Conservation (phyloP, 176 grass and related monocot genomes). For the Miscanthus lutarioriparius region DNA sequence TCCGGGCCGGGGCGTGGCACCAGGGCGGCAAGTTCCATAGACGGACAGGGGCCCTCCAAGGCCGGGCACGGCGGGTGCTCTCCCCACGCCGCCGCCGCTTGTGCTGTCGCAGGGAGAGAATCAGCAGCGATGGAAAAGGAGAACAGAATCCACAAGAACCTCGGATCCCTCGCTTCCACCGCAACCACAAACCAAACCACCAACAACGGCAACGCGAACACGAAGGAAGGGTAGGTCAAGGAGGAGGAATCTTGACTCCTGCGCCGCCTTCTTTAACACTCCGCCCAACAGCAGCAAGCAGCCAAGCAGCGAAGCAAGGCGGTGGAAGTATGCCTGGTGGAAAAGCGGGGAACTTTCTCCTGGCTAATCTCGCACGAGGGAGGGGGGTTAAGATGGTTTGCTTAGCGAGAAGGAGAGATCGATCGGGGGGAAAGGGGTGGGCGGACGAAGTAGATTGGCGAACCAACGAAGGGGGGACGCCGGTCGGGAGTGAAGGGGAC, state of each 20-base stretch:
- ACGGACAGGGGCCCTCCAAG: constrained; percentile 20
- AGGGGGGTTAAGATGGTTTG: constrained; percentile 29
- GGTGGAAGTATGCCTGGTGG: background rate
- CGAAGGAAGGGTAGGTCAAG: background rate
- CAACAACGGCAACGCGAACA: background rate
- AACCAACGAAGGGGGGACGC: background rate
- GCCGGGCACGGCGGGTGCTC: constrained; percentile 23
- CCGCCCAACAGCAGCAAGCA: background rate
- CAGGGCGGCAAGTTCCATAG: constrained; percentile 48
- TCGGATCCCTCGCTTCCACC: constrained; percentile 29
- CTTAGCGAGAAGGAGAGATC: constrained; percentile 33
- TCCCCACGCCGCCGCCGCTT: background rate
- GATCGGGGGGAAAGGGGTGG: background rate
- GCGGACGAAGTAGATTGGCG: constrained; percentile 1
- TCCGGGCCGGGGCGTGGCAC: constrained; percentile 26
- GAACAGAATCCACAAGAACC: background rate
- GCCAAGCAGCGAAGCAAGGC: background rate
- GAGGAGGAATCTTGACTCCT: constrained; percentile 18
- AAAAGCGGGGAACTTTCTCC: constrained; percentile 6
- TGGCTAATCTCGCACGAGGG: background rate
- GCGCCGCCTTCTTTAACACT: background rate
- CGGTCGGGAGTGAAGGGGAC: background rate
- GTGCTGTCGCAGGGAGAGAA: background rate
- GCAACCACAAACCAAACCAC: background rate
- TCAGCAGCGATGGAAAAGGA: background rate